Base-by-base conservation (phyloP, 176 grass and related monocot genomes). In the Miscanthus lutarioriparius region DNA sequence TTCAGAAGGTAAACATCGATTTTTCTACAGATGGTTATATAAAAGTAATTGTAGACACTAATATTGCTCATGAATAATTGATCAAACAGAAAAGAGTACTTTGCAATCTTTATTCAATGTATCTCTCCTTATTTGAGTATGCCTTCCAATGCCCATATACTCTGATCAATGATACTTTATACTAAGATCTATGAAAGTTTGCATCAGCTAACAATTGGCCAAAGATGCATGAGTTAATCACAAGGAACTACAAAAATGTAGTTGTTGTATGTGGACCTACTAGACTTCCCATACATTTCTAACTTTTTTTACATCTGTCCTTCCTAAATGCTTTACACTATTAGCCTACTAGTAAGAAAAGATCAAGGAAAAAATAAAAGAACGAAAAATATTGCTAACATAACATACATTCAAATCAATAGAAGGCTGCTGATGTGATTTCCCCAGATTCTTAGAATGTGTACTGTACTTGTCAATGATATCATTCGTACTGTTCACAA, bases 351-450 rank as follows among this genome's bases (percentile, higher is more conserved):
- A 79, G 6, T 30, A 58, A 30, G 25, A 48, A 49, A 32, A 49
- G 7, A 10, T 74, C 14, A 30, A 49, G 4, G 7, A 26, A 73
- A 15, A 74, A 48, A 11, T 9, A 62, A 48, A 48, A 11, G 13
- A 62, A 48, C 20, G 14, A 19, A 30, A 47, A 40, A 33, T 51
- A 80, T 14, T 48, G 36, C 14, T 62, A 75, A 56, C 82, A 39
- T 75, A 27, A 76, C 92, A 92, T 94, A 97, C 94, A 87, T 97
- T 97, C 86, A 97, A 86, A 79, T 94, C 92, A 88, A 97, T 63
- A 37, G 85, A 26, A 72, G 90, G 71, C 19, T 90, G 49, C 33
- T 88, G 79, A 39, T 90, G 72, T 72, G 91, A 56, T 78, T 91
- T 90, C 67, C 85, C 84, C 67, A 88, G 83, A 77, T 94, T 90